phyloP scores from a whole-genome alignment of 176 grass and related monocot species.

The Aegilops longissima region DNA sequence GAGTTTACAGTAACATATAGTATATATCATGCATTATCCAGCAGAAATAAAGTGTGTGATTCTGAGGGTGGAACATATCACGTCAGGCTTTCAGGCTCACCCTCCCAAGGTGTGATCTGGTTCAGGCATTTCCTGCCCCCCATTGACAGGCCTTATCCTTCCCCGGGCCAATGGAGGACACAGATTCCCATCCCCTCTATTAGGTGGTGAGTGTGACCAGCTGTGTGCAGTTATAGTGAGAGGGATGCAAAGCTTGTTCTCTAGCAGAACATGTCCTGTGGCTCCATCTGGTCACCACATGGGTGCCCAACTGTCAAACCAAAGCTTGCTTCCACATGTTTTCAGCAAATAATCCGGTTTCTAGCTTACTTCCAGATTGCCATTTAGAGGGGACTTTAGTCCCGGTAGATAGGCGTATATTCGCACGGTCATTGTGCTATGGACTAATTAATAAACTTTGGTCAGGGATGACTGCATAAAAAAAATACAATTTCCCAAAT shows the following conservation, averaged over 20 bases:
- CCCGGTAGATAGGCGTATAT: too few species aligned
- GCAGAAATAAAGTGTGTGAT: not conserved
- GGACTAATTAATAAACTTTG: not conserved
- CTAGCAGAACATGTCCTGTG: slow-evolving; percentile 24
- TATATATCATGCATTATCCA: not conserved
- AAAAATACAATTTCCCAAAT: not conserved
- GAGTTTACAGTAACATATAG: not conserved
- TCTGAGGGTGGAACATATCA: not conserved
- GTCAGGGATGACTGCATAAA: not conserved
- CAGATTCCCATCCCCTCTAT: not conserved
- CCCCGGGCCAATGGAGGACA: slow-evolving; percentile 26
- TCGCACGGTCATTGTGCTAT: not conserved
- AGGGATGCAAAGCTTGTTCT: not conserved
- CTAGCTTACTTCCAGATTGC: not conserved
- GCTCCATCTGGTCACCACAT: slow-evolving; percentile 5
- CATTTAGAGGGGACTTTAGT: not conserved
- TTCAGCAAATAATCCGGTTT: not conserved
- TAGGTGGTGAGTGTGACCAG: slow-evolving; percentile 18
- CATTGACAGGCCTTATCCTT: slow-evolving; percentile 22
- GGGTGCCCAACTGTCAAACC: slow-evolving; percentile 5
- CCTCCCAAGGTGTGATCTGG: slow-evolving; percentile 44
- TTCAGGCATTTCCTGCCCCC: slow-evolving; percentile 24
- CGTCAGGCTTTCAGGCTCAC: not conserved
- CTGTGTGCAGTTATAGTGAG: slow-evolving; percentile 2
- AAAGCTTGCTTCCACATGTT: not conserved